Percentiles rank a stretch among this genome's conserved stretches.
phyloP scores from a whole-genome alignment of 2,329 filamentous ascomycete species.

The Hypoxylon sp. region DNA sequence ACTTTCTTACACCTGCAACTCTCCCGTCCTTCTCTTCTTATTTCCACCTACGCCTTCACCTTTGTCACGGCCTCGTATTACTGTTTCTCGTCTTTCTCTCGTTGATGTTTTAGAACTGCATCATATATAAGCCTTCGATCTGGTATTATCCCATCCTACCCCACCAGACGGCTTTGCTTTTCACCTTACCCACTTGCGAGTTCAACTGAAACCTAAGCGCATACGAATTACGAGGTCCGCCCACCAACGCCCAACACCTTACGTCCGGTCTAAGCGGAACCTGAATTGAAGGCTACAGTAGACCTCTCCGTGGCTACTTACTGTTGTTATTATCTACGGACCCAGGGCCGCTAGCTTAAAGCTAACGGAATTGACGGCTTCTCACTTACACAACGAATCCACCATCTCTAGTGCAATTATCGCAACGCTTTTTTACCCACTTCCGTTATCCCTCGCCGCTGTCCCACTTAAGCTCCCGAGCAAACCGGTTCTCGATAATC shows the following conservation, averaged over 20 bases:
- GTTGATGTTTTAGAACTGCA: slow-evolving; percentile 3
- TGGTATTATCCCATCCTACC: slow-evolving; percentile 6
- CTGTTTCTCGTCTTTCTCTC: not conserved
- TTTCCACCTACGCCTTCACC: slow-evolving; percentile 20
- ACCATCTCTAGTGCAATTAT: slow-evolving; percentile 13
- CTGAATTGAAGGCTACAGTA: slow-evolving; percentile 16
- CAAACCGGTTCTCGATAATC: slow-evolving; percentile 11
- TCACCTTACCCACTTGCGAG: slow-evolving; percentile 11
- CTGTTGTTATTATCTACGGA: slow-evolving; percentile 6
- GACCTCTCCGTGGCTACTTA: slow-evolving; percentile 16
- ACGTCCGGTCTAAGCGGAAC: slow-evolving; percentile 22
- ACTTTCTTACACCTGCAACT: slow-evolving; percentile 26
- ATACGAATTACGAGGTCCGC: slow-evolving; percentile 16
- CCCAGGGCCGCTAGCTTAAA: slow-evolving; percentile 1
- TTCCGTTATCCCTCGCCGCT: slow-evolving; percentile 14
- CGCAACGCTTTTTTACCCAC: slow-evolving; percentile 12
- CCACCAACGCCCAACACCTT: slow-evolving; percentile 1
- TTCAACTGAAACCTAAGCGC: slow-evolving; percentile 12
- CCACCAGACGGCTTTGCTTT: slow-evolving; percentile 10
- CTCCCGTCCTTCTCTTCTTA: slow-evolving; percentile 24
- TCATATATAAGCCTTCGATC: not conserved
- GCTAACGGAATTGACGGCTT: slow-evolving; percentile 12
- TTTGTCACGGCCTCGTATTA: slow-evolving; percentile 1
- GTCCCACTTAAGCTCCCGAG: slow-evolving; percentile 19
- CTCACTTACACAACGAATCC: slow-evolving; percentile 11